Conservation (phyloP, 139 green algal species). For the Micractinium sp. region DNA sequence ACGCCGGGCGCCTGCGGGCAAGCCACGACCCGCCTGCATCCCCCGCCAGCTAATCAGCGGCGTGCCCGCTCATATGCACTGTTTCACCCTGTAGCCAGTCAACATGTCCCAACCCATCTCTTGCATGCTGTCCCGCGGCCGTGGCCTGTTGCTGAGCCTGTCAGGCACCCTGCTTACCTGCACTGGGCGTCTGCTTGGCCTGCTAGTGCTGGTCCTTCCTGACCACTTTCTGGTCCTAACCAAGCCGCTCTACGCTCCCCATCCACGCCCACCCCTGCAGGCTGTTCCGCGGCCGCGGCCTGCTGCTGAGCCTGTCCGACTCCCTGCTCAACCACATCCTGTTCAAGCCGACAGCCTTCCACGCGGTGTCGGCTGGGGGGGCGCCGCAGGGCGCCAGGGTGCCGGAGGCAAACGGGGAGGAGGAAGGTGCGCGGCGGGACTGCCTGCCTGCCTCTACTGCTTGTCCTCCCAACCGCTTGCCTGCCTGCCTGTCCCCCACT, state of each 20-base stretch:
- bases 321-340: slow-evolving; percentile 15
- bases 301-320: slow-evolving; percentile 39
- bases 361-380: too few relatives aligned
- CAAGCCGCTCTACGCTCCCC: not conserved
- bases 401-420: not conserved
- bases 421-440: not conserved
- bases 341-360: not conserved
- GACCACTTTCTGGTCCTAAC: not conserved
- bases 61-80: too few relatives aligned
- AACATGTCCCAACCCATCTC: too few relatives aligned
- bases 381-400: not conserved
- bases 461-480: too few relatives aligned
- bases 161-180: too few relatives aligned
- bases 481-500: not conserved
- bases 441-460: not conserved
- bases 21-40: too few relatives aligned
- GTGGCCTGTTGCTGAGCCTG: not conserved
- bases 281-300: not conserved
- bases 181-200: too few relatives aligned
- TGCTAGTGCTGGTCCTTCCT: not conserved
- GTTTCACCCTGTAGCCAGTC: too few relatives aligned
- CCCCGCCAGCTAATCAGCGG: too few relatives aligned
- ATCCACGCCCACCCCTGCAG: not conserved
- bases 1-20: too few relatives aligned
- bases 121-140: not conserved